Evolutionary conservation across 1,139 yeast genomes (phyloP).

Genomic region (Geotrichum carabidarum): DNA sequence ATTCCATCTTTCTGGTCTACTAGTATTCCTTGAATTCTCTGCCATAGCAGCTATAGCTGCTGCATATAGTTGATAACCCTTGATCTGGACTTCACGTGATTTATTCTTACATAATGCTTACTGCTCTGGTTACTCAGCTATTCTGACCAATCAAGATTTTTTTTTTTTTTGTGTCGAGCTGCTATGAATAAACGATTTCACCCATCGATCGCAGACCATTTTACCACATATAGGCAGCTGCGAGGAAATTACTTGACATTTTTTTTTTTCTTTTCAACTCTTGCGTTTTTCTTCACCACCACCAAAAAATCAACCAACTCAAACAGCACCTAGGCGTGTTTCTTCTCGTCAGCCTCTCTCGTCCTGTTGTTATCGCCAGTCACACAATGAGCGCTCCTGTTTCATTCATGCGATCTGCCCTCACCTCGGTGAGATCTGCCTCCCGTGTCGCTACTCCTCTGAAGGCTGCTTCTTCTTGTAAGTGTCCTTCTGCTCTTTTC

Average conservation of each 20-base stretch:
- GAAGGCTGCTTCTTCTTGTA: conserved; percentile 19
- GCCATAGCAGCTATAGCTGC: no score
- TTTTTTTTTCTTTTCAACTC: conserved; percentile 2
- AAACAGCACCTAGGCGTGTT: neutral
- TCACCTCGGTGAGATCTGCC: conserved; percentile 17
- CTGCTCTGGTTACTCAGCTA: neutral
- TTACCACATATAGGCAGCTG: no score
- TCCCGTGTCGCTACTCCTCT: conserved; percentile 17
- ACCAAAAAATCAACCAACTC: neutral
- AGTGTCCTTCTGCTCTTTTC: conserved; percentile 2
- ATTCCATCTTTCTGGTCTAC: no score
- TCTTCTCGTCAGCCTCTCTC: neutral
- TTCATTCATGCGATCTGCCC: conserved; percentile 19
- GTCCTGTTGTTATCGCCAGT: no score
- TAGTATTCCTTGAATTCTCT: no score
- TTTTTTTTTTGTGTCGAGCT: neutral
- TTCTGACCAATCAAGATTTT: neutral
- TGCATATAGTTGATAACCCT: no score
- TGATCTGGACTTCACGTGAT: no score
- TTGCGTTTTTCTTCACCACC: neutral
- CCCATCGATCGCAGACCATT: no score
- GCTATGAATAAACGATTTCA: no score
- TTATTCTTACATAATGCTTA: no score
- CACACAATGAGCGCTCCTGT: conserved; percentile 19
- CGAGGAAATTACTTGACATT: no score